Percentiles rank a stretch among this genome's conserved stretches.
These are phyloP conservation scores for Chionographis japonica DNA, from an alignment of 106 monocot species.

Conservation along the genomic window DNA sequence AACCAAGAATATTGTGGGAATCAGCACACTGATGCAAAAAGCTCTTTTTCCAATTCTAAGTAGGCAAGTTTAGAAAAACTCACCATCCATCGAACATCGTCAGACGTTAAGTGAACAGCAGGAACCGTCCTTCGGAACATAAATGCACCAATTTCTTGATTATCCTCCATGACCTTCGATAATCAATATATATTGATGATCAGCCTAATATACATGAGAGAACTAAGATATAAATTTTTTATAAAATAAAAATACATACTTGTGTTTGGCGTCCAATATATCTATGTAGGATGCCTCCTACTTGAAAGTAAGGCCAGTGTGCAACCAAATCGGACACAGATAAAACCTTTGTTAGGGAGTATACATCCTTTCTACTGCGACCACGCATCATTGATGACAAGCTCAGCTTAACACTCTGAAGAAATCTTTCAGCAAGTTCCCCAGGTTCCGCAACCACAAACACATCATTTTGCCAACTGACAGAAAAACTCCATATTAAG, in stretches of 20 bases:
- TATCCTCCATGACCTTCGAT: conserved; percentile 95
- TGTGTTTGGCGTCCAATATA: conserved; percentile 98
- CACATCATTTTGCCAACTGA: conserved; percentile 99
- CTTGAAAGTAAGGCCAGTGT: conserved; percentile 66
- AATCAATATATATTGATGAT: background rate
- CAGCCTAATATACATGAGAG: background rate
- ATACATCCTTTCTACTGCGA: conserved; percentile 42
- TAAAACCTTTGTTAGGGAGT: conserved; percentile 48
- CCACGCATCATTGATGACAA: conserved; percentile 48
- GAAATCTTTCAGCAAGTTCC: conserved; percentile 90
- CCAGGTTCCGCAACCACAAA: conserved; percentile 98
- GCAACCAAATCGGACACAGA: conserved; percentile 75
- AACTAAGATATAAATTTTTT: background rate
- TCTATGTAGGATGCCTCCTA: conserved; percentile 87
- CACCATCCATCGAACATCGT: conserved; percentile 98
- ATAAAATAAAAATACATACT: conserved; percentile 27
- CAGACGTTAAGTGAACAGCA: conserved; percentile 78
- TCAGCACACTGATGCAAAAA: background rate
- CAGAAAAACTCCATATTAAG: background rate
- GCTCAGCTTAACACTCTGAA: conserved; percentile 72
- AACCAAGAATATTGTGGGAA: background rate
- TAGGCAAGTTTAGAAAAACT: conserved; percentile 9
- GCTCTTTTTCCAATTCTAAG: background rate
- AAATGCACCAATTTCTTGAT: conserved; percentile 94
- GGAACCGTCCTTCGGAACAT: conserved; percentile 97